Percentiles rank a stretch among this genome's conserved stretches.
Conservation (phyloP, 2,329 filamentous ascomycete species). For the Talaromyces sp. region DNA sequence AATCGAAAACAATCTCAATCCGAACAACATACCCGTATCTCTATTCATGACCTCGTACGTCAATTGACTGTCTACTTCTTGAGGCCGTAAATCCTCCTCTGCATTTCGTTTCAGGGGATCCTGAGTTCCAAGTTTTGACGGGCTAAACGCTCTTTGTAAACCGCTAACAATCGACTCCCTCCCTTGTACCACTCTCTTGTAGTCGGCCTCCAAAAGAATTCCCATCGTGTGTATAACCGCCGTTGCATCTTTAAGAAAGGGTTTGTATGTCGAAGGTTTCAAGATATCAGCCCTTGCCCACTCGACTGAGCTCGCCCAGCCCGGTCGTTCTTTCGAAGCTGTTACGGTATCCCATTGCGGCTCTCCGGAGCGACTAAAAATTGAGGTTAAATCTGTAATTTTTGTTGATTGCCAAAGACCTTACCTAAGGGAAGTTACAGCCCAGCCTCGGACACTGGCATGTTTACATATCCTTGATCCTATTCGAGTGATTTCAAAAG, state of each 20-base stretch:
- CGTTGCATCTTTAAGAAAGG: conserved; percentile 69
- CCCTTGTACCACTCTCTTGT: conserved; percentile 85
- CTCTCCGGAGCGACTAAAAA: conserved; percentile 74
- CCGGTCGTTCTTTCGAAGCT: conserved; percentile 63
- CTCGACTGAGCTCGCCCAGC: conserved; percentile 75
- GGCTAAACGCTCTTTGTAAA: conserved; percentile 70
- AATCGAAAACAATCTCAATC: not conserved
- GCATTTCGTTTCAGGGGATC: conserved; percentile 64
- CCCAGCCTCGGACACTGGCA: conserved; percentile 79
- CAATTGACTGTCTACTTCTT: conserved; percentile 67
- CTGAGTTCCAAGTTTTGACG: conserved; percentile 55
- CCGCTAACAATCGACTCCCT: conserved; percentile 76
- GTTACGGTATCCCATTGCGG: conserved; percentile 79
- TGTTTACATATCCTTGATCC: conserved; percentile 83
- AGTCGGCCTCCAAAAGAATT: conserved; percentile 93
- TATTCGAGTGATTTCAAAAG: conserved; percentile 18
- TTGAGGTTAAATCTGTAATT: not conserved
- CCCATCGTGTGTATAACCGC: conserved; percentile 94
- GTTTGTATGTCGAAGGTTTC: conserved; percentile 70
- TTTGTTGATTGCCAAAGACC: conserved; percentile 3
- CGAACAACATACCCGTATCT: conserved; percentile 53
- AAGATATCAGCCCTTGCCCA: conserved; percentile 91
- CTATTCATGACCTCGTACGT: conserved; percentile 98
- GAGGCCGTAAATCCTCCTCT: conserved; percentile 58
- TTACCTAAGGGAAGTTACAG: conserved; percentile 88